phyloP scores from a whole-genome alignment of 805 yeast species.

The Kodamaea laetipori region DNA sequence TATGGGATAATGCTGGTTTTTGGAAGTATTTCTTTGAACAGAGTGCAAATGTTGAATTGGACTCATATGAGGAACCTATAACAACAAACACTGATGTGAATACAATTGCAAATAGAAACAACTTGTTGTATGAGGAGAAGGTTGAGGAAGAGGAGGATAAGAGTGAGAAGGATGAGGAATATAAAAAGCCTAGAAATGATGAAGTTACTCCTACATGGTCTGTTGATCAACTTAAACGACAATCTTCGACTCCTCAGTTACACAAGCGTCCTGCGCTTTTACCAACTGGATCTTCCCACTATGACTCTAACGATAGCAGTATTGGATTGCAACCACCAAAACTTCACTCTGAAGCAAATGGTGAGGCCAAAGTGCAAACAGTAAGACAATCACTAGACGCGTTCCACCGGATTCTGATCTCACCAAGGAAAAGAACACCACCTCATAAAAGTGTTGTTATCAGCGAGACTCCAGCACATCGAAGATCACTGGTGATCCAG shows the following conservation, averaged over 20 bases:
- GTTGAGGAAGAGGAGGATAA: slow-evolving; percentile 17
- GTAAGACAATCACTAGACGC: slow-evolving; percentile 34
- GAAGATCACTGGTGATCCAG: slow-evolving; percentile 37
- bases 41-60: slow-evolving; percentile 65
- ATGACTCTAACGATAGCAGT: slow-evolving; percentile 9
- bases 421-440: slow-evolving; percentile 32
- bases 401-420: slow-evolving; percentile 32
- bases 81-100: slow-evolving; percentile 22
- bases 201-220: slow-evolving; percentile 41
- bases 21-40: slow-evolving; percentile 80
- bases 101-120: slow-evolving; percentile 22
- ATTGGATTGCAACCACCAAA: slow-evolving; percentile 11
- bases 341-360: slow-evolving; percentile 5
- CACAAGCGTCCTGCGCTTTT: slow-evolving; percentile 19
- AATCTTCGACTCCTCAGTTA: slow-evolving; percentile 33
- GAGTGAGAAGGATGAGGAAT: slow-evolving; percentile 3
- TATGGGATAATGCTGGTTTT: slow-evolving; percentile 68
- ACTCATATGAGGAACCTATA: slow-evolving; percentile 50
- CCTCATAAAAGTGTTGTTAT: slow-evolving; percentile 16
- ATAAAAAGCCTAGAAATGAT: slow-evolving; percentile 20
- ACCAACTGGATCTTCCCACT: slow-evolving; percentile 3
- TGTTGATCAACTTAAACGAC: slow-evolving; percentile 27
- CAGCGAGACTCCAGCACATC: slow-evolving; percentile 14
- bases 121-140: slow-evolving; percentile 19
- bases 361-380: slow-evolving; percentile 23